Base-by-base conservation (phyloP, 768 basidiomycete species). In the Suillus plorans region DNA sequence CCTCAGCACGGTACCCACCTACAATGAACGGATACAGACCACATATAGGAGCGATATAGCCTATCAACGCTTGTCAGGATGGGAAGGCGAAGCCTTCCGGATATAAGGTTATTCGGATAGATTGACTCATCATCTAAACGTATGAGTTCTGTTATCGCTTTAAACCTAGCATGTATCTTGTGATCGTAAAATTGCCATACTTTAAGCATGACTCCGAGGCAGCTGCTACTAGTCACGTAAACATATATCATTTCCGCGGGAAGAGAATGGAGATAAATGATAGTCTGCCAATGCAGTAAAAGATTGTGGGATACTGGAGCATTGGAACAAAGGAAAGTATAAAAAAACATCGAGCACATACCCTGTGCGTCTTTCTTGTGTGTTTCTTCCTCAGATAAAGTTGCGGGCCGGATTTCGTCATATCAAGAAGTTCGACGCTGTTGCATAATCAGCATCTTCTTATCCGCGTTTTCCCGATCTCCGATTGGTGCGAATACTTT, bases 341-440 rank as follows among this genome's bases (percentile, higher is more conserved):
- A 31, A 14, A 37, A 41, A 47, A 41, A 50, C 10, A 31, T 45
- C 57, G 69, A 64, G 20, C 31, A 66, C 67, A 28, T 67, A 77
- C 79, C 78, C 70, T 80, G 82, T 66, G 76, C 82, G 25, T 50
- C 22, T 70, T 82, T 83, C 70, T 77, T 31, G 79, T 71, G 82
- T 86, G 85, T 76, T 75, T 85, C 74, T 77, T 80, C 68, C 71
- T 73, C 62, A 65, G 69, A 63, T 74, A 72, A 56, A 67, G 66
- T 25, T 73, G 69, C 50, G 77, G 22, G 37, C 76, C 50, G 80
- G 79, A 63, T 80, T 66, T 84, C 80, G 22, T 49, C 13, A 49
- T 49, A 69, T 94, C 92, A 65, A 94, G 76, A 92, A 81, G 72
- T 94, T 93, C 5, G 90, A 85, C 28, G 84, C 86, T 14, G 79